Percentiles rank a stretch among this genome's conserved stretches.
phyloP scores from a whole-genome alignment of 1,139 yeast species.

The Pichia sp. region DNA sequence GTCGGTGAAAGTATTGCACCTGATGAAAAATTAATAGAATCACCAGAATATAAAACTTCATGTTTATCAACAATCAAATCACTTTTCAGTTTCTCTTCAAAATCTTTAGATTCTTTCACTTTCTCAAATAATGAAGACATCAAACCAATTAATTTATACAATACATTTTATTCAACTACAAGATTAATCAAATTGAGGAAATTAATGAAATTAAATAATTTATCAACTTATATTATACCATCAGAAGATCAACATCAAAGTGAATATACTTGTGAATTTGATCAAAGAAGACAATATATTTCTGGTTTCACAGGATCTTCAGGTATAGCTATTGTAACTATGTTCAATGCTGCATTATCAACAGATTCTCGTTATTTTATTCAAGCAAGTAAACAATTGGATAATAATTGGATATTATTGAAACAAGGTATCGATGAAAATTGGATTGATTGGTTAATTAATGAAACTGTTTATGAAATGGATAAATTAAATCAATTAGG shows the following conservation, averaged over 20 bases:
- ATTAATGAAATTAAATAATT: slow-evolving; percentile 5
- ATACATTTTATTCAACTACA: slow-evolving; percentile 1
- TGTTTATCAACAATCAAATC: slow-evolving; percentile 11
- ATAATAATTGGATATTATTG: slow-evolving; percentile 46
- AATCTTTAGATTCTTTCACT: too few species aligned
- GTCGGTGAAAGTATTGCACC: too few species aligned
- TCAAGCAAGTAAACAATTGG: slow-evolving; percentile 50
- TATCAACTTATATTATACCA: slow-evolving; percentile 38
- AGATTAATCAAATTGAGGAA: slow-evolving; percentile 1
- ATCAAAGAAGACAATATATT: slow-evolving; percentile 43
- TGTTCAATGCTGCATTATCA: slow-evolving; percentile 39
- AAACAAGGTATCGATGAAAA: slow-evolving; percentile 42
- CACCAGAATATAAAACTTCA: slow-evolving; percentile 12
- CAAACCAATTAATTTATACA: neutral
- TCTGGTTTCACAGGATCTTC: slow-evolving; percentile 54
- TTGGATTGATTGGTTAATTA: slow-evolving; percentile 51
- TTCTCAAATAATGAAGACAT: neutral
- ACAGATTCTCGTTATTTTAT: slow-evolving; percentile 52
- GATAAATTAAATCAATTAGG: slow-evolving; percentile 9
- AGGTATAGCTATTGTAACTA: slow-evolving; percentile 45
- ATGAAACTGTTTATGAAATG: slow-evolving; percentile 20
- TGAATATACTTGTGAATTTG: slow-evolving; percentile 46
- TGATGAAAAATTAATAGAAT: slow-evolving; percentile 3
- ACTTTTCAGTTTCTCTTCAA: slow-evolving; percentile 2
- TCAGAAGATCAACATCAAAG: slow-evolving; percentile 57